Percentiles rank a stretch among this genome's conserved stretches.
These are phyloP conservation scores for Psilocybe subaeruginosa DNA, from an alignment of 768 basidiomycete genomes.

Conservation along the genomic window DNA sequence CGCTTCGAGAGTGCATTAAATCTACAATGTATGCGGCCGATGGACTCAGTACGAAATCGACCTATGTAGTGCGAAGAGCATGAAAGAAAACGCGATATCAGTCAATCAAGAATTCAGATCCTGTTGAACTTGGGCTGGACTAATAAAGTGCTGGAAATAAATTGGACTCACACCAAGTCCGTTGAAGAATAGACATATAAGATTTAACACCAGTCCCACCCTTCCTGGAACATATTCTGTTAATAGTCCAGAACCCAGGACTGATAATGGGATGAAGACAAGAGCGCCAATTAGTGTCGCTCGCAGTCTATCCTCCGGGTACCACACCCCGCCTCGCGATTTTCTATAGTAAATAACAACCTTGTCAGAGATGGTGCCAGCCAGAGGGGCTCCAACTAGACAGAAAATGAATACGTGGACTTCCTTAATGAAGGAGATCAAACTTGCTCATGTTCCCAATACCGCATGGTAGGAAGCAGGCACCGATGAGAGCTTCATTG, in stretches of 20 bases:
- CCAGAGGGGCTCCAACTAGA: slow-evolving; percentile 61
- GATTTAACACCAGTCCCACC: slow-evolving; percentile 51
- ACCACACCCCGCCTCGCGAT: slow-evolving; percentile 57
- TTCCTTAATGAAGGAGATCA: not conserved
- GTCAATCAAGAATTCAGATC: too few relatives aligned
- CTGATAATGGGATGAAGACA: slow-evolving; percentile 55
- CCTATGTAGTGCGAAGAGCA: slow-evolving; percentile 32
- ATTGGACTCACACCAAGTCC: slow-evolving; percentile 59
- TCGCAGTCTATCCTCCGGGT: slow-evolving; percentile 70
- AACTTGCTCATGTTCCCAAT: slow-evolving; percentile 60
- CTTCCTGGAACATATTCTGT: slow-evolving; percentile 51
- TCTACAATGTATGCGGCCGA: slow-evolving; percentile 62
- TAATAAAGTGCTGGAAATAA: not conserved
- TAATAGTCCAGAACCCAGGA: slow-evolving; percentile 49
- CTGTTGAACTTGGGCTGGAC: not conserved
- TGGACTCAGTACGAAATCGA: slow-evolving; percentile 59
- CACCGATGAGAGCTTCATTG: slow-evolving; percentile 60
- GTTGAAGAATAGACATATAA: slow-evolving; percentile 64
- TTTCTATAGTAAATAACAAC: slow-evolving; percentile 51
- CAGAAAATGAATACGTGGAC: not conserved
- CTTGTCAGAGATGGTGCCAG: slow-evolving; percentile 61
- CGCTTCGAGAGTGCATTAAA: slow-evolving; percentile 59
- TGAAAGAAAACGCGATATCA: not conserved
- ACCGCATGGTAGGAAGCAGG: slow-evolving; percentile 63
- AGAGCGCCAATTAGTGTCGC: slow-evolving; percentile 49